Percentiles rank a stretch among this genome's conserved stretches.
These are phyloP conservation scores for Phytophthora brassicae DNA, from an alignment of 352 stramenopile species.

Conservation along the genomic window DNA sequence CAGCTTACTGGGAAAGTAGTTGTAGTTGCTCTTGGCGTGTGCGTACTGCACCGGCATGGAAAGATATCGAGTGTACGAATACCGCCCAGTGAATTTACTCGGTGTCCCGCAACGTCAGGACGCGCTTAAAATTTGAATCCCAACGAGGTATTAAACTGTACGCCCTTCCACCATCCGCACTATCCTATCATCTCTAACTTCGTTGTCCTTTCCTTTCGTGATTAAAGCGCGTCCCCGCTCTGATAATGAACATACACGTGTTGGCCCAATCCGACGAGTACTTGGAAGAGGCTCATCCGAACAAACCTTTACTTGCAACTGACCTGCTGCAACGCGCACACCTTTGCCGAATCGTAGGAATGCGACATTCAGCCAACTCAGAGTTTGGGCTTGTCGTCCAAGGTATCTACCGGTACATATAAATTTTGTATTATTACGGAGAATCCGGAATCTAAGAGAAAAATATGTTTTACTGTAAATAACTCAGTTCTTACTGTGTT, in stretches of 20 bases:
- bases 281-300: slow-evolving; percentile 83
- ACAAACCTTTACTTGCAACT: slow-evolving; percentile 68
- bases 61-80: slow-evolving; percentile 84
- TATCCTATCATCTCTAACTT: background rate
- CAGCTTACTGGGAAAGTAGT: slow-evolving; percentile 86
- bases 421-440: no score
- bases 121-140: slow-evolving; percentile 64
- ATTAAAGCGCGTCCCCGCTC: slow-evolving; percentile 60
- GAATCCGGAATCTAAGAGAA: no score
- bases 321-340: slow-evolving; percentile 71
- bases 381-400: slow-evolving; percentile 74
- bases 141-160: slow-evolving; percentile 60
- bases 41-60: slow-evolving; percentile 86
- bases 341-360: slow-evolving; percentile 88
- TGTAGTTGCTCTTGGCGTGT: slow-evolving; percentile 91
- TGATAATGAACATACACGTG: slow-evolving; percentile 78
- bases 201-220: background rate
- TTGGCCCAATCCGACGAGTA: slow-evolving; percentile 91
- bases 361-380: slow-evolving; percentile 91
- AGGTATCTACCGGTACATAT: no score
- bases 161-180: background rate
- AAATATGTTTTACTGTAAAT: no score
- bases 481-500: slow-evolving; percentile 10
- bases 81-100: slow-evolving; percentile 74
- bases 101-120: slow-evolving; percentile 59